Evolutionary conservation across 768 basidiomycete species (phyloP), one percentile per base, ranked within the genome.

Genomic region (Leucocoprinus leucothites): DNA sequence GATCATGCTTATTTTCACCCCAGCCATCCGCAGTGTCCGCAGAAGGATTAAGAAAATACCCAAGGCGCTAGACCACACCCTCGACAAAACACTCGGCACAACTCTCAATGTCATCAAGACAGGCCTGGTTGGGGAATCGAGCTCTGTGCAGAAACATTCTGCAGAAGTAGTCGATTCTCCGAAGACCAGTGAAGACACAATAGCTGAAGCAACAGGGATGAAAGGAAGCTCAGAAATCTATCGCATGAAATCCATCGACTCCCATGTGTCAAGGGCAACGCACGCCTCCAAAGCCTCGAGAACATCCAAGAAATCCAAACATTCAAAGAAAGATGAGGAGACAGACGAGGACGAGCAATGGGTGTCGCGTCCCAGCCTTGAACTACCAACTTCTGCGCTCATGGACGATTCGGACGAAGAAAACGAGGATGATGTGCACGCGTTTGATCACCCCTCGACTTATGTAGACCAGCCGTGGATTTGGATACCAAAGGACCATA

Each of bases 381-480:
- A 70, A 45, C 64, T 68, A 28, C 65, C 72, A 2, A 64, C 70
- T 2, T 61, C 69, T 46, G 69, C 67, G 6, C 58, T 66, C 5
- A 57, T 63, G 19, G 67, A 71, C 24, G 65, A 64, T 6, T 65
- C 63, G 5, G 67, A 69, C 16, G 72, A 69, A 0, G 68, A 73
- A 22, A 69, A 67, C 16, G 65, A 64, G n/a, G 57, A 61, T 13
- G 69, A 76, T 51, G 71, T 72, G 25, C 74, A 78, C 61, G 76
- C 76, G 2, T 80, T 78, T 56, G 74, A 77, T 58, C 77, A 78
- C 59, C 78, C 75, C 18, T 78, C 75, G 22, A 76, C 71, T 14
- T 79, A 80, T 60, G 67, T 69, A 8, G 67, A 73, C 21, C 77
- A 78, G 57, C 64, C 68, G 13, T 79, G 75, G 71, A 74, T 80